A percentile compares a stretch with the other conserved stretches of the same genome.
Evolutionary conservation across 768 basidiomycete genomes (phyloP).

Genomic region (Leucocoprinus leucothites): DNA sequence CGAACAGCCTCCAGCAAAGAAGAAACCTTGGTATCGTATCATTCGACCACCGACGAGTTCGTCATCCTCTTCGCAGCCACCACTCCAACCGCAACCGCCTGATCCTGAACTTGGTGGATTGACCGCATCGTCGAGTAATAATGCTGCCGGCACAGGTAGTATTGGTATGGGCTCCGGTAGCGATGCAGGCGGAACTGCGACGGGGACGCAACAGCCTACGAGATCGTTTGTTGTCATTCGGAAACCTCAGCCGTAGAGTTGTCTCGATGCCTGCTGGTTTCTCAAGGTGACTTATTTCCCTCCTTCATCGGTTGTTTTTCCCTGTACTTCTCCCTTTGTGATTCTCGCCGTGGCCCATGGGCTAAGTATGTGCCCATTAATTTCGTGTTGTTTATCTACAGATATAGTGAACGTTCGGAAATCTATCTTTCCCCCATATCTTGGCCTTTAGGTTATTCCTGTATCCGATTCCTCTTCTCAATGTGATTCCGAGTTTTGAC

Average conservation of each 20-base stretch:
- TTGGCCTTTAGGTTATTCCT: too few relatives aligned
- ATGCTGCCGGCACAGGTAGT: constrained; percentile 10
- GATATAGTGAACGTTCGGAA: too few relatives aligned
- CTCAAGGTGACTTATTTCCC: constrained; percentile 1
- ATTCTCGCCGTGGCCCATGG: too few relatives aligned
- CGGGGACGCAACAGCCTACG: constrained; percentile 26
- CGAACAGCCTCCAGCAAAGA: constrained; percentile 35
- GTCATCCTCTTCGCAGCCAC: constrained; percentile 13
- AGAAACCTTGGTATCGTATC: constrained; percentile 71
- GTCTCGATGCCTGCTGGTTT: constrained; percentile 24
- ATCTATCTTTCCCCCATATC: too few relatives aligned
- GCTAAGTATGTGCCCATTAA: too few relatives aligned
- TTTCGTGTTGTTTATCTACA: too few relatives aligned
- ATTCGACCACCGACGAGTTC: constrained; percentile 49
- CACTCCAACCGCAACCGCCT: constrained; percentile 20
- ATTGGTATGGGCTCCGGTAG: neutral
- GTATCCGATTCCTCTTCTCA: too few relatives aligned
- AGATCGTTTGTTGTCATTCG: constrained; percentile 71
- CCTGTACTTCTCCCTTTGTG: neutral
- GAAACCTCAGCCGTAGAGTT: constrained; percentile 41
- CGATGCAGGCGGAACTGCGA: constrained; percentile 9
- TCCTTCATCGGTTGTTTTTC: neutral
- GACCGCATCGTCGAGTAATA: constrained; percentile 14
- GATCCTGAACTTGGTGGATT: constrained; percentile 34
- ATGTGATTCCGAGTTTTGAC: too few relatives aligned